Base-by-base conservation (phyloP, 78 protist genomes). In the Isochrysis galbana region DNA sequence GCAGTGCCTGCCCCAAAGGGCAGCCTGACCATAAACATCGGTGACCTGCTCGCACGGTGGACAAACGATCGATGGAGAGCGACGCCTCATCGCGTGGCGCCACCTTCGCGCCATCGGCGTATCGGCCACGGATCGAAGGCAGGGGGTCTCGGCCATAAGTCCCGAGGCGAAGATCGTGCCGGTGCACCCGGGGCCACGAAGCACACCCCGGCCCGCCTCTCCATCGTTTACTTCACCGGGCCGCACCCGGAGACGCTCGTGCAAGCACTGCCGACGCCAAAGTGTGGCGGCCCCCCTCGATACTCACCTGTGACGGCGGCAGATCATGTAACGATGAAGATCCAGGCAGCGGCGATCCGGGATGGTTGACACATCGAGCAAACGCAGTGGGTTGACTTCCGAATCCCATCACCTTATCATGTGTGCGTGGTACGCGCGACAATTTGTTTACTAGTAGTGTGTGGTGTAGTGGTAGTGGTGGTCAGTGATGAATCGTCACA, bases 211-310 rank as follows among this genome's bases (percentile, higher is more conserved):
- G 80, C 44, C 44, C 80, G 80, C 29, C 80, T 70, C 21, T 32
- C 39, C 42, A 19, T 70, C 41, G 80, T 70, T 21, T 70, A 32
- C 41, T 70, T 70, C 80, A 32, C 80, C n/a, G 80, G 80, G 11
- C 80, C 80, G n/a, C 80, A 70, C 80, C 80, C 80, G 10, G 80
- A 70, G 19, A 70, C 80, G 11, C 32, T 70, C 42, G 80, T 70
- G 29, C 23, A 34, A 21, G 29, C 44, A 36, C 80, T 70, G 42
- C 80, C 80, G 17, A 36, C 41, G 42, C 34, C 80, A 2, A 70
- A 70, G 41, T n/a, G 34, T 21, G 41, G 1, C 41, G 0, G 42
- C 39, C 42, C 41, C 10, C 34, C 34, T 36, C 36, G 22, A 3
- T 70, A 70, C 17, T 17, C 80, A 34, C 80, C 61, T 7, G 14